Base-by-base conservation (phyloP, 208 protist species). In the Tetramitus jugosus region DNA sequence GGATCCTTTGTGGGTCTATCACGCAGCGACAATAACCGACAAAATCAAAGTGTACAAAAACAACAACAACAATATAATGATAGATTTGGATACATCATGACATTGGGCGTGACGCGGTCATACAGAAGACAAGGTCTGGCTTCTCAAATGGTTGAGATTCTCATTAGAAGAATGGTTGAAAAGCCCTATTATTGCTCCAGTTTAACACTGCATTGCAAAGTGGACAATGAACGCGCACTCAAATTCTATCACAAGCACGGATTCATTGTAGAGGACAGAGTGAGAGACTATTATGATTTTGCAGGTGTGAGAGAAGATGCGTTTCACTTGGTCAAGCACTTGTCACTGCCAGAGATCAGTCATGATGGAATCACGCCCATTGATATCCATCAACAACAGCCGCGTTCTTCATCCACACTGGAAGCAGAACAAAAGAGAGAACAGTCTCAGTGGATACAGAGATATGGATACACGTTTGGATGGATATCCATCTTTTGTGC, bases 141-240 rank as follows among this genome's bases (percentile, higher is more conserved):
- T 14, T 35, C 23, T 49, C 13, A 39, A 71, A 71, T 45, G 39
- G 10, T 71, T 13, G 7, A 49, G 29, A 71, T 49, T 7, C n/a
- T 49, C 2, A 14, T 35, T 4, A 14, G 17, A 46, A 39, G 23
- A 23, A 39, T 49, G 14, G n/a, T 39, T 31, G 23, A 14, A 42
- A n/a, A 69, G 13, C 62, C 62, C 29, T 69, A 69, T 43, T 45
- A 43, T 40, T 42, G 35, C 49, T 49, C 35, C 4, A 23, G 17
- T 35, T 31, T 71, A 7, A 71, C 64, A 17, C 40, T 71, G 31
- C 64, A 71, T 71, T 71, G 64, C 49, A 71, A 71, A 71, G 64
- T 71, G 14, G 64, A 71, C 20, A 71, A 71, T 46, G 7, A 71
- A 35, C 2, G 6, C 8, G 64, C 64, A n/a, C 26, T 71, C 3